Percentiles rank a stretch among this genome's conserved stretches.
phyloP scores from a whole-genome alignment of 2,329 filamentous ascomycete genomes.

The Diaporthe sp. region DNA sequence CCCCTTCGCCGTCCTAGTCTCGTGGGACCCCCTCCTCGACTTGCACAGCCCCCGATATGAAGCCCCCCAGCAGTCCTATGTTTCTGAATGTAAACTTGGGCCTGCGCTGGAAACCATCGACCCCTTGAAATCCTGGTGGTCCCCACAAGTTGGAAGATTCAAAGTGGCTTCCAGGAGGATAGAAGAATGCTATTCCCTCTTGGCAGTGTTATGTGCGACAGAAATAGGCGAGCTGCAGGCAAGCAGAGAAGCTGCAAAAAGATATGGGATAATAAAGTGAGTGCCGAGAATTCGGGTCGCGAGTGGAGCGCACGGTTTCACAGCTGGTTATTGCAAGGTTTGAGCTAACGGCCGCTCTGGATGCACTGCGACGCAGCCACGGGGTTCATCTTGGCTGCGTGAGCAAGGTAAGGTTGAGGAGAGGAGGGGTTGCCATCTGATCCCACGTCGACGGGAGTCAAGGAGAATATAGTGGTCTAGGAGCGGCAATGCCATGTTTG shows the following conservation, averaged over 20 bases:
- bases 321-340: constrained; percentile 13
- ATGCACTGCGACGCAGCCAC: neutral
- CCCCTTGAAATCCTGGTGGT: neutral
- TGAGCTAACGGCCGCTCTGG: neutral
- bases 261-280: neutral
- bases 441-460: neutral
- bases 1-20: neutral
- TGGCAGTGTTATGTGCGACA: neutral
- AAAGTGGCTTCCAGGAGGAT: neutral
- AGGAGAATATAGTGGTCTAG: neutral
- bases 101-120: neutral
- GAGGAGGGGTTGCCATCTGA: neutral
- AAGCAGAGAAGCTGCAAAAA: neutral
- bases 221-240: neutral
- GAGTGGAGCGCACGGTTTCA: constrained; percentile 14
- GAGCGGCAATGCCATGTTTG: neutral
- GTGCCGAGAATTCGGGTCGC: constrained; percentile 10
- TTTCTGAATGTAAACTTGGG: too few relatives aligned
- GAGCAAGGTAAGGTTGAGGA: neutral
- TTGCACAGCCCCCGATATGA: constrained; percentile 9
- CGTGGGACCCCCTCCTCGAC: neutral
- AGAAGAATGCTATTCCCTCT: too few relatives aligned
- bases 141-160: neutral
- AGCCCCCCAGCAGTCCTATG: constrained; percentile 6
- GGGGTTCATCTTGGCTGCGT: neutral